Evolutionary conservation across 441 rosid genomes (phyloP), one percentile per base, ranked within the genome.

Genomic region (Arabidopsis lyrata): DNA sequence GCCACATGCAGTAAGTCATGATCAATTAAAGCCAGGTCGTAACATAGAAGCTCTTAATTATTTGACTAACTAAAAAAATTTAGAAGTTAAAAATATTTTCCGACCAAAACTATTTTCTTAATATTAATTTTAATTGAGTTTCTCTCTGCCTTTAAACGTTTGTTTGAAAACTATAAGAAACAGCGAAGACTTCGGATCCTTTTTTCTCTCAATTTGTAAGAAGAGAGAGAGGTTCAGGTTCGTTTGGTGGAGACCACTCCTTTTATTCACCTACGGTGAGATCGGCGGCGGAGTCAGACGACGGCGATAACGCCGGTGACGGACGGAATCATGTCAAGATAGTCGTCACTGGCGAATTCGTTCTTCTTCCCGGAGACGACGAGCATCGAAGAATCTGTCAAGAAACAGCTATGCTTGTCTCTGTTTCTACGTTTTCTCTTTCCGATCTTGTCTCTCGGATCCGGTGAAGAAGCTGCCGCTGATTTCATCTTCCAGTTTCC

Each of bases 141-240:
- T 57, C 18, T 73, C 44, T 72, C 18, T 53, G 29, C 52, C 61
- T 70, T 44, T 52, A 66, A 48, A 35, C 77, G 77, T 71, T 77
- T 70, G 50, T 58, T 65, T 77, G 73, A 59, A 77, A 77, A 71
- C 77, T 77, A 77, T 39, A 71, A 65, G 80, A 77, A 50, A 77
- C 71, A 65, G 80, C 80, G 44, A 56, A 71, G 72, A 72, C 81
- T 72, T 77, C 60, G 77, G 81, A 77, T 72, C 63, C 80, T 39
- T 71, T 76, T 64, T 29, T 44, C 1, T n/a, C 45, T n/a, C 50
- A 15, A 38, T 64, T 58, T 41, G 65, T 29, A 55, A 70, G 27
- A 58, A 59, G 60, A 59, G 58, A 68, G 53, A 58, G 47, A 55
- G 63, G 47, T 48, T 63, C 39, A 29, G 31, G 31, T 29, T 29